Evolutionary conservation across 1,284 basidiomycete genomes (phyloP).

Genomic region (Marasmius sp.): DNA sequence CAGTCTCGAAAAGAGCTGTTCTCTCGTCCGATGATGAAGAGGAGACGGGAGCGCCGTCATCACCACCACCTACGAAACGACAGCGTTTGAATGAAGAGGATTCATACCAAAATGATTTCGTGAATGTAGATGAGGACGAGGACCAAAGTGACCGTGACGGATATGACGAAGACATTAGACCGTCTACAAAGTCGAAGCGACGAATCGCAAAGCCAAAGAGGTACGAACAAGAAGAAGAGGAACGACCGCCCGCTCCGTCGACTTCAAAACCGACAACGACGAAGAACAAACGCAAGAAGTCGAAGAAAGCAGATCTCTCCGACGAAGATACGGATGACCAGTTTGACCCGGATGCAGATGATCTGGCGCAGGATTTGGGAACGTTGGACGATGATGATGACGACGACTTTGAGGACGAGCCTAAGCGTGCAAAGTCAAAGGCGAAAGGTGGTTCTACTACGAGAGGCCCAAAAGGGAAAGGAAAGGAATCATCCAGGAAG

Average conservation of each 20-base stretch:
- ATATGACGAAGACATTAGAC: conserved; percentile 2
- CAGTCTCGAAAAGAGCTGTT: conserved; percentile 1
- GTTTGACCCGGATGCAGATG: conserved; percentile 16
- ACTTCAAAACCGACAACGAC: conserved; percentile 13
- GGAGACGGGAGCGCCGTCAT: background rate
- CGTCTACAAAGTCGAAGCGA: conserved; percentile 13
- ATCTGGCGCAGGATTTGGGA: conserved; percentile 19
- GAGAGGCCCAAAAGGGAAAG: conserved; percentile 24
- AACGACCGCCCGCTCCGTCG: background rate
- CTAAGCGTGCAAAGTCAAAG: conserved; percentile 25
- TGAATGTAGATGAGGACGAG: conserved; percentile 8
- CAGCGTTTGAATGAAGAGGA: conserved; percentile 1
- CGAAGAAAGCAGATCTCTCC: conserved; percentile 19
- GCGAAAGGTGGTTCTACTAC: conserved; percentile 15
- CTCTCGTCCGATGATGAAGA: conserved; percentile 8
- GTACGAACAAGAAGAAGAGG: conserved; percentile 12
- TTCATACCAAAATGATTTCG: conserved; percentile 6
- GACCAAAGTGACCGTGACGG: background rate
- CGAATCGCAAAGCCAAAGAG: conserved; percentile 9
- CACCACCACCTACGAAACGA: conserved; percentile 9
- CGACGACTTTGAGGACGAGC: conserved; percentile 32
- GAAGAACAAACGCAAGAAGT: conserved; percentile 16
- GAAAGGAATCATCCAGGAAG: conserved; percentile 9
- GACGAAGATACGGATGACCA: conserved; percentile 27
- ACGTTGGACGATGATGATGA: conserved; percentile 30